These are phyloP conservation scores for Globisporangium megalacanthum DNA, from an alignment of 352 stramenopile genomes.

Conservation along the genomic window DNA sequence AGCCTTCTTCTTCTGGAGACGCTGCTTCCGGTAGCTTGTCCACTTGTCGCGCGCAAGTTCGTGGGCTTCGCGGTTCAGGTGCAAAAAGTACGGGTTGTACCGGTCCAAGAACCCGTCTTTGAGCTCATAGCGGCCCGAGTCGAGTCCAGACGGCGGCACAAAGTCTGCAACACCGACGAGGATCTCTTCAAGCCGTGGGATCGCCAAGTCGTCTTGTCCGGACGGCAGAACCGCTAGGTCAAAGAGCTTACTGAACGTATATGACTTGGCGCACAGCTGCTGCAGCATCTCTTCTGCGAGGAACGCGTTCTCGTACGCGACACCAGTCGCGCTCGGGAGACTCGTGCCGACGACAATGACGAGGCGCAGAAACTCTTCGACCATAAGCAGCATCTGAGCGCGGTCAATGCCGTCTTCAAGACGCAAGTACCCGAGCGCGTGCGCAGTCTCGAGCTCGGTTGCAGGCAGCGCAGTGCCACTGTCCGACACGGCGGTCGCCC, in stretches of 20 bases:
- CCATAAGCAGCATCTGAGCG: conserved; percentile 66
- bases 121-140: conserved; percentile 76
- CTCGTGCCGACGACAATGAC: conserved; percentile 74
- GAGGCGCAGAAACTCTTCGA: conserved; percentile 80
- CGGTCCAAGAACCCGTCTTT: conserved; percentile 64
- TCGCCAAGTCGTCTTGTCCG: conserved; percentile 77
- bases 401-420: conserved; percentile 62
- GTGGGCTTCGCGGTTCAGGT: conserved; percentile 80
- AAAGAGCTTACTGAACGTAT: conserved; percentile 77
- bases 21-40: conserved; percentile 63
- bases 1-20: conserved; percentile 23
- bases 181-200: conserved; percentile 55
- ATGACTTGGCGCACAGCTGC: conserved; percentile 74
- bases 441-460: conserved; percentile 9
- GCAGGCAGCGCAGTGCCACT: conserved; percentile 1
- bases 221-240: conserved; percentile 77
- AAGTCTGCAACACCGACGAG: conserved; percentile 67
- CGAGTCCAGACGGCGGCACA: conserved; percentile 61
- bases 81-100: conserved; percentile 86
- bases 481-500: not conserved
- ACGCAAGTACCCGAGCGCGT: conserved; percentile 35
- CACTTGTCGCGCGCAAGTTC: conserved; percentile 79
- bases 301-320: conserved; percentile 65
- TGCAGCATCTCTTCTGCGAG: conserved; percentile 82
- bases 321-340: conserved; percentile 52